Evolutionary conservation across 2,329 filamentous ascomycete species (phyloP), one percentile per base, ranked within the genome.

Genomic region (Colletotrichum sp.): DNA sequence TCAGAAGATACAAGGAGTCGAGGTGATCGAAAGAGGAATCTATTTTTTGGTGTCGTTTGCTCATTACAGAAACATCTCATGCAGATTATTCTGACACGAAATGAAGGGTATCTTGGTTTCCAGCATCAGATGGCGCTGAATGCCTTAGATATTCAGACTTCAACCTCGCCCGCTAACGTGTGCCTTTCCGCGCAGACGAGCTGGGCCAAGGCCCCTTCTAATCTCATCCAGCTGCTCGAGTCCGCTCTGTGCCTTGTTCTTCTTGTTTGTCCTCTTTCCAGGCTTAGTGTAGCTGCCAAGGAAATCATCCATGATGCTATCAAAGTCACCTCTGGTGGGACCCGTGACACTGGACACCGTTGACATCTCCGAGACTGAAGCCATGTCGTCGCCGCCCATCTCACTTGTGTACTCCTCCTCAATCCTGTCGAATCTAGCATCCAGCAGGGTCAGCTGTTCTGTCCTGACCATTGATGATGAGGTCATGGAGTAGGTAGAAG

Each of bases 231-330:
- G 88, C 87, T 99, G 95, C 84, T 95, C 93, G 78, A 98, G 89
- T 1, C 97, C 97, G 75, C 91, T 95, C 83, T 94, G 93, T 78
- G 94, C 92, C 82, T 94, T 95, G 22, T 93, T 93, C 85, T 96
- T 95, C 87, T 96, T 96, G 24, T 95, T 91, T 13, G 89, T 88
- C 83, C 93, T 93, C 86, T 95, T 96, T 3, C 94, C 94, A 28
- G 90, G 90, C 85, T 92, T 93, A 12, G 91, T 91, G 82, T 95
- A 94, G 39, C 89, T 92, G 10, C 93, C 94, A 30, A 99, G 86
- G 85, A 99, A 99, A 72, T 98, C 96, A 82, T 99, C 96, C 89
- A 99, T 92, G 82, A 99, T 95, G 77, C 89, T 91, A 82, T 98
- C 93, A 84, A 99, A 98, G 83, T 98, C 96, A 52, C 90, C 88